A percentile compares a stretch with the other conserved stretches of the same genome.
Evolutionary conservation across 352 stramenopile species (phyloP).

Genomic region (Phytophthora idaei): DNA sequence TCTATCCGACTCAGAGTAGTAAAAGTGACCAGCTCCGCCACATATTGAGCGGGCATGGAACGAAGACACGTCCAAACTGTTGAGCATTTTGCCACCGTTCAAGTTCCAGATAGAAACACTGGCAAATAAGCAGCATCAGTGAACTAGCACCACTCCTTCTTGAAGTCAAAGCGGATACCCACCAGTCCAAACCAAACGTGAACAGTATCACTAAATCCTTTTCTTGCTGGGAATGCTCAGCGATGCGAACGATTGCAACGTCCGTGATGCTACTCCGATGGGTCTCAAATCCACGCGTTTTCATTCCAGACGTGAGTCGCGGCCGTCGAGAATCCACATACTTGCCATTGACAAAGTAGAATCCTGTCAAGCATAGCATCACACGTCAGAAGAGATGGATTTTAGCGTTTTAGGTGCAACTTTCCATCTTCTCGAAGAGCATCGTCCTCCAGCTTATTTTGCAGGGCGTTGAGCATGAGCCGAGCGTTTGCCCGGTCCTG

Average conservation of each 20-base stretch:
- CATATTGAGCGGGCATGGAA: slow-evolving; percentile 36
- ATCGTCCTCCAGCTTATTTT: slow-evolving; percentile 68
- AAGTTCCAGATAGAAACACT: slow-evolving; percentile 62
- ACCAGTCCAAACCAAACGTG: slow-evolving; percentile 63
- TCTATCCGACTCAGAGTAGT: background rate
- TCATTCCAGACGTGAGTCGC: slow-evolving; percentile 63
- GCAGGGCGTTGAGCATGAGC: slow-evolving; percentile 59
- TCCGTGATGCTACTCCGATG: slow-evolving; percentile 43
- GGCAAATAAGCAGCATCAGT: background rate
- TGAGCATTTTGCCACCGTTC: slow-evolving; percentile 32
- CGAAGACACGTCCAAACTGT: slow-evolving; percentile 32
- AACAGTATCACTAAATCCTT: slow-evolving; percentile 29
- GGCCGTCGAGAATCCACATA: slow-evolving; percentile 44
- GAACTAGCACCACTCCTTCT: background rate
- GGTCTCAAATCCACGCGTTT: slow-evolving; percentile 43
- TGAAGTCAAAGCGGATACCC: background rate
- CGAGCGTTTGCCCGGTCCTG: slow-evolving; percentile 45
- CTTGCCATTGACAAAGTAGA: slow-evolving; percentile 60
- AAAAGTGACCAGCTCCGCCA: slow-evolving; percentile 24
- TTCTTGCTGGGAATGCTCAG: background rate
- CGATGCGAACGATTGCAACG: slow-evolving; percentile 22
- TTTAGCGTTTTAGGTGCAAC: background rate
- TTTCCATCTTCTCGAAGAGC: slow-evolving; percentile 61
- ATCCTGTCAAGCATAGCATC: slow-evolving; percentile 32
- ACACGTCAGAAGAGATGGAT: background rate